Evolutionary conservation across 352 stramenopile genomes (phyloP), one percentile per base, ranked within the genome.

Genomic region (Peronospora belbahrii): DNA sequence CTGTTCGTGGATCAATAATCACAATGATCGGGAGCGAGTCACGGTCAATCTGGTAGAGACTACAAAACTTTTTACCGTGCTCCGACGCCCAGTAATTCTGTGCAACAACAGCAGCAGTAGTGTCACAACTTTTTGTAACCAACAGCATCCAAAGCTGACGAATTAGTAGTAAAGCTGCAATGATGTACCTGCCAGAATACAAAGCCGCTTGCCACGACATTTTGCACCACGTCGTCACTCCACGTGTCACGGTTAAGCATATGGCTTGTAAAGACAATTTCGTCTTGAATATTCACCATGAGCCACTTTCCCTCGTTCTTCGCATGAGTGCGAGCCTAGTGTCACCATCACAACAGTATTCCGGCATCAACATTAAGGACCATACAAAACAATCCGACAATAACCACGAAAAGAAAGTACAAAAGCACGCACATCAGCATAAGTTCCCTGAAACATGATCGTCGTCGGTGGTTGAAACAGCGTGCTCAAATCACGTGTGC

Each of bases 211-310:
- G 82, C 74, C 33, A 98, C 81, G 3, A 98, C 61, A 61, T 97
- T 97, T 62, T 97, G 79, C 23, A 94, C 90, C 1, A 97, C 82
- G 55, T 98, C 93, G 63, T 97, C 85, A 42, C 83, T 76, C 93
- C 93, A 98, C 36, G 95, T 95, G 70, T 98, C 93, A 14, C 93
- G 73, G 65, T 98, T 98, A 18, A 98, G 73, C 53, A 95, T 94
- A 71, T 97, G 88, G 69, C 85, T 97, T 4, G 86, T 67, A 72
- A 98, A 98, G 39, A 97, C 87, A 19, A 82, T 88, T 62, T 97
- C 86, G 54, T 92, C 77, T 53, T 97, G 91, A 27, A 98, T 84
- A 70, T 97, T 97, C 20, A 97, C 91, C 22, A 98, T 60, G 9
- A 98, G 69, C 86, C 87, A 98, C 43, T 96, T 90, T 42, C 71